Conservation (phyloP, 768 basidiomycete genomes). For the Strobilomyces confusus region DNA sequence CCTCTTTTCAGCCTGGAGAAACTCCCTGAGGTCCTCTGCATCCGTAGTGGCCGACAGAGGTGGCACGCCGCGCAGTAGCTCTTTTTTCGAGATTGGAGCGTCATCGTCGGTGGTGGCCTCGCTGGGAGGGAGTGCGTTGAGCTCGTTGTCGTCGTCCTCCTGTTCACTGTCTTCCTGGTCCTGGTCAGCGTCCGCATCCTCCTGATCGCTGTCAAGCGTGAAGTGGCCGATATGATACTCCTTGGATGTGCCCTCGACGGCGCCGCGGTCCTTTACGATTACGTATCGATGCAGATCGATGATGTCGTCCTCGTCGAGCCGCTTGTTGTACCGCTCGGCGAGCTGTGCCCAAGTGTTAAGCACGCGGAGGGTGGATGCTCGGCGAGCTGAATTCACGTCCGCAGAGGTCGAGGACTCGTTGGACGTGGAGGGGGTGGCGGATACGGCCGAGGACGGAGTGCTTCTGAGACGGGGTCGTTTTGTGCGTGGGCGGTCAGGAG, state of each 20-base stretch:
- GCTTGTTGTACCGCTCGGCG: conserved; percentile 61
- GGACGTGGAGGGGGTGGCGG: conserved; percentile 32
- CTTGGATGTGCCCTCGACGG: conserved; percentile 43
- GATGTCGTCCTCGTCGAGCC: conserved; percentile 76
- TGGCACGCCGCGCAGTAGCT: conserved; percentile 36
- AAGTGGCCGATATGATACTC: conserved; percentile 53
- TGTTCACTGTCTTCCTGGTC: conserved; percentile 46
- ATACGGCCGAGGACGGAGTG: conserved; percentile 41
- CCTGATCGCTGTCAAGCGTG: conserved; percentile 37
- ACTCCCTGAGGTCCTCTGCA: conserved; percentile 60
- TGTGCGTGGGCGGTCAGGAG: conserved; percentile 37
- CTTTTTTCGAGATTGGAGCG: conserved; percentile 30
- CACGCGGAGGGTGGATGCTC: conserved; percentile 51
- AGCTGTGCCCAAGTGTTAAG: conserved; percentile 64
- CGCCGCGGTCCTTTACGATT: conserved; percentile 68
- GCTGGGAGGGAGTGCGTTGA: conserved; percentile 46
- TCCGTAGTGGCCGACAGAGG: conserved; percentile 46
- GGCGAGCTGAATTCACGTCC: conserved; percentile 52
- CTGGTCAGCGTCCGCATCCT: conserved; percentile 35
- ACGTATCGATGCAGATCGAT: conserved; percentile 60
- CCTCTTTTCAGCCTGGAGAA: conserved; percentile 58
- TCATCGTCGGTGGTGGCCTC: conserved; percentile 25
- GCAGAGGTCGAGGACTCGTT: conserved; percentile 27
- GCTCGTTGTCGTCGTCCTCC: conserved; percentile 55
- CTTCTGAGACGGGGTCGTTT: conserved; percentile 50